Conservation (phyloP, 192 early-diverging fungal species). For the Bifiguratus adelaidae region DNA sequence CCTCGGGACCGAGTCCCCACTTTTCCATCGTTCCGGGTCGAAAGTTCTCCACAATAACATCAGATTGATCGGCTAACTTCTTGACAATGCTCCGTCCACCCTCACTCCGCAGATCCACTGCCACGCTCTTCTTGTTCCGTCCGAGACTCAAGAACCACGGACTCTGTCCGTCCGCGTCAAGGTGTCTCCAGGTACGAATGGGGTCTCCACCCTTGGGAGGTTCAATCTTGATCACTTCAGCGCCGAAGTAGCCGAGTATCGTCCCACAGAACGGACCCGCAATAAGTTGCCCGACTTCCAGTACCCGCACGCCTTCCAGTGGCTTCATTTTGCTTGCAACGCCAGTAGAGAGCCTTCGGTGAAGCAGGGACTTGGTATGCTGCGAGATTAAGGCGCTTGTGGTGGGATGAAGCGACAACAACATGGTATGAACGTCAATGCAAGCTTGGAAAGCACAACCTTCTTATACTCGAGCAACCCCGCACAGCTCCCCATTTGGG, state of each 20-base stretch:
- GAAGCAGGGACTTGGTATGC: too few relatives aligned
- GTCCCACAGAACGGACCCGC: slow-evolving; percentile 39
- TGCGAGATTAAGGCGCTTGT: too few relatives aligned
- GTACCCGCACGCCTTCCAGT: slow-evolving; percentile 21
- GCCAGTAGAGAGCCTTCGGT: too few relatives aligned
- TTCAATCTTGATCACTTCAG: slow-evolving; percentile 30
- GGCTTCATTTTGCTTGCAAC: too few relatives aligned
- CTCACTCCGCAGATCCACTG: slow-evolving; percentile 24
- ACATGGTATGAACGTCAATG: too few relatives aligned
- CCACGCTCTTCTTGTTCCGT: slow-evolving; percentile 35
- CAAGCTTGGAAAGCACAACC: too few relatives aligned
- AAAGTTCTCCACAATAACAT: slow-evolving; percentile 43
- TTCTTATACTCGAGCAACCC: too few relatives aligned
- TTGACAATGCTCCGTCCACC: slow-evolving; percentile 23
- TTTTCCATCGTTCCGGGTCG: slow-evolving; percentile 41
- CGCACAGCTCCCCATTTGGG: too few relatives aligned
- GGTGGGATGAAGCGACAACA: too few relatives aligned
- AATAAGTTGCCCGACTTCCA: slow-evolving; percentile 34
- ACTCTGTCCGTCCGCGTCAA: slow-evolving; percentile 28
- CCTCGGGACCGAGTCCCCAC: slow-evolving; percentile 40
- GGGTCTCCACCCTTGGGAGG: slow-evolving; percentile 31
- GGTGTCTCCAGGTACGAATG: slow-evolving; percentile 27
- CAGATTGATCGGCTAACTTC: slow-evolving; percentile 17
- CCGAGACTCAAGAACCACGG: slow-evolving; percentile 33
- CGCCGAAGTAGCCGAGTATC: slow-evolving; percentile 9